Percentiles rank a stretch among this genome's conserved stretches.
These are phyloP conservation scores for Allium cepa DNA, from an alignment of 106 monocot genomes.

Conservation along the genomic window DNA sequence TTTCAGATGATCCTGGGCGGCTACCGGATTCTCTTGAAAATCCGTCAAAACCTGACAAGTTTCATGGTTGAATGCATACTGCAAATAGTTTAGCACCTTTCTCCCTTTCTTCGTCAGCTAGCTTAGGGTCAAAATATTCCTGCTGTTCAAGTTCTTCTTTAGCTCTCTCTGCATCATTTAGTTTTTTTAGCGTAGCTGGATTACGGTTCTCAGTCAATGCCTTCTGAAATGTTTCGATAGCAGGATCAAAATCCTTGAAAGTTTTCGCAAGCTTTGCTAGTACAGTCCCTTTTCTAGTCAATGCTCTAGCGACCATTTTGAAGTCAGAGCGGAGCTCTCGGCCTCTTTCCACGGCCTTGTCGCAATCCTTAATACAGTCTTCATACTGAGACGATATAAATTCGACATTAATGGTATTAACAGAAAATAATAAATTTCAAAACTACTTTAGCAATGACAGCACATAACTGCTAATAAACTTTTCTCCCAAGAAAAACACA, in stretches of 20 bases:
- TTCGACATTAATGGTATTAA: no score
- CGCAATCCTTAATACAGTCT: constrained; percentile 90
- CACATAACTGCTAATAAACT: background rate
- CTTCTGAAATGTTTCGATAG: constrained; percentile 92
- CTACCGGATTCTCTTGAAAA: constrained; percentile 72
- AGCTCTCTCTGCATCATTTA: constrained; percentile 76
- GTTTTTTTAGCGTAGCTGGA: constrained; percentile 82
- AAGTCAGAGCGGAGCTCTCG: constrained; percentile 87
- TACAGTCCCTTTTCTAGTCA: constrained; percentile 87
- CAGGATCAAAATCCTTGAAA: constrained; percentile 74
- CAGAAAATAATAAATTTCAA: background rate
- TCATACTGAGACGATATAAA: constrained; percentile 40
- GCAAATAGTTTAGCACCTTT: constrained; percentile 42
- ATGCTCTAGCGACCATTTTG: constrained; percentile 89
- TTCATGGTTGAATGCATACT: background rate
- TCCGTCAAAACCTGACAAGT: constrained; percentile 31
- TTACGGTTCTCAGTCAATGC: constrained; percentile 90
- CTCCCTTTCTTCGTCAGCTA: constrained; percentile 90
- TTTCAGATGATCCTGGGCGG: constrained; percentile 77
- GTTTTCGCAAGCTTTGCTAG: constrained; percentile 64
- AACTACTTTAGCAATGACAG: background rate
- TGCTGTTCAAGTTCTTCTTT: constrained; percentile 92
- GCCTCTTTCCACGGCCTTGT: constrained; percentile 90
- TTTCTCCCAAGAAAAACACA: no score
- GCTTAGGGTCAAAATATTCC: no score